Evolutionary conservation across 768 basidiomycete species (phyloP), one percentile per base, ranked within the genome.

Genomic region (Boletus rubroflammeus): DNA sequence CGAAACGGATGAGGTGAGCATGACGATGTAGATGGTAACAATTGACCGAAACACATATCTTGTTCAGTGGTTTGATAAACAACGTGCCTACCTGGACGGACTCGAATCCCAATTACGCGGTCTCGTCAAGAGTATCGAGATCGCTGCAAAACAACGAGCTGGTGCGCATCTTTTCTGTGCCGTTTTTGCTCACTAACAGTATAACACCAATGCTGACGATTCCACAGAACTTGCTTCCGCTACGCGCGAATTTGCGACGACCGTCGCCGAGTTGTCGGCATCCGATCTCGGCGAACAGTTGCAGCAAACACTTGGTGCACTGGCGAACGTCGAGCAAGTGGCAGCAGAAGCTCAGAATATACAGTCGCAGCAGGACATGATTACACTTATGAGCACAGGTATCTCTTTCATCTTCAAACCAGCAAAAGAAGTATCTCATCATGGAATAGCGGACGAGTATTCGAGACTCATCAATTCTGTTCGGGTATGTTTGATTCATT

Each of bases 381-480:
- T 83, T 29, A 87, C 88, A 1, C 67, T 98, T 28, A 77, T 94
- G 79, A 84, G 83, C 48, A 90, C 90, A 45, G 85, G 86, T 85
- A 59, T 44, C 13, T 48, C 28, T 31, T 51, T 19, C 42, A 25
- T 17, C 41, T 31, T 41, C 15, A 13, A 10, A 28, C 36, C 15
- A 8, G 19, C 4, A 2, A 36, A 21, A 23, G 21, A 50, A 26
- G 13, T 53, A 6, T 53, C 55, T 62, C 45, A 68, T 34, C 45
- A 42, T 19, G 4, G 28, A 48, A 36, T 51, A 73, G 91, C 84
- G 44, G 96, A 98, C 64, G 94, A 97, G 70, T 98, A 98, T 67
- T 83, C 93, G n/a, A 79, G 96, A 48, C 77, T 98, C 49, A 90
- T 96, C 57, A 84, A 81, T 61, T 91, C 89, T 53, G 93, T 95